Evolutionary conservation across 306 rosid genomes (phyloP), one percentile per base, ranked within the genome.

Genomic region (Hippophae tibetana): DNA sequence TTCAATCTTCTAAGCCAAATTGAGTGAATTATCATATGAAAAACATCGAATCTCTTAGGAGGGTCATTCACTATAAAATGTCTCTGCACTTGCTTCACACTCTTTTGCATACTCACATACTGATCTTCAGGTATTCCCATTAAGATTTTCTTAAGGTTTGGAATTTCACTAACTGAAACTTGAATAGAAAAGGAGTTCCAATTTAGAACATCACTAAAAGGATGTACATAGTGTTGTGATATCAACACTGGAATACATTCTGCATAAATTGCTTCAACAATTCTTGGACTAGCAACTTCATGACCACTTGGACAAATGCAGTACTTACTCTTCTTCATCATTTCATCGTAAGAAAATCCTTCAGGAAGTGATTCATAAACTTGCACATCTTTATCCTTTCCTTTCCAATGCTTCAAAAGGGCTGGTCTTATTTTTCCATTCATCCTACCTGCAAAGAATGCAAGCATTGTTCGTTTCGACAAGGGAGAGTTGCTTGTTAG

Each of bases 281-380:
- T 80, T 57, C 85, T 69, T 43, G 89, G 89, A 54, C 85, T 83
- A 7, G 85, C 85, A 44, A 79, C 89, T 72, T 83, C 89, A 53
- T 8, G 80, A 10, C 86, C 89, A 60, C 86, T 79, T 1, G 89
- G 89, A 56, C 83, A 83, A 26, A 83, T 42, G 65, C 89, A 82
- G 8, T 42, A 80, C 78, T 62, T 83, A 65, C 82, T 80, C 62
- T 44, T 67, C 70, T 70, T 72, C 80, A 83, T 56, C 62, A 73
- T 74, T 13, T 73, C 80, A 42, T 72, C 50, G 56, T 84, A 84
- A 42, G 86, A 63, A 51, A 78, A 10, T 5, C 59, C 68, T 51
- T 68, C 6, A 8, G 90, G 86, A 11, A 84, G 71, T 1, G 27
- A 67, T 51, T 84, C 77, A 45, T 80, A 78, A 7, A 84, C 77